phyloP scores from a whole-genome alignment of 2,329 filamentous ascomycete genomes.

The Hortaea werneckii region DNA sequence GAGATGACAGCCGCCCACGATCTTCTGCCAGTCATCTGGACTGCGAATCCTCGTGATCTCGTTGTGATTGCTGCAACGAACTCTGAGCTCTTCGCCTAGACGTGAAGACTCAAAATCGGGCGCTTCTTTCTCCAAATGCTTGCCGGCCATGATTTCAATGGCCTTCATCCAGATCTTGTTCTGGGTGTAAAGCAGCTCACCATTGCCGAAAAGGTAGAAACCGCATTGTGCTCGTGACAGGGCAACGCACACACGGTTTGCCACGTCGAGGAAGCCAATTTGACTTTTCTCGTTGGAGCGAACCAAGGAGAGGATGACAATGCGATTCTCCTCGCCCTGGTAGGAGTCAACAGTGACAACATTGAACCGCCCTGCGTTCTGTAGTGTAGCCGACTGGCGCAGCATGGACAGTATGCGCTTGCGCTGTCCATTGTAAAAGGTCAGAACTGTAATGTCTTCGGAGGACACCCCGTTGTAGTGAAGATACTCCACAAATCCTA shows the following conservation, averaged over 20 bases:
- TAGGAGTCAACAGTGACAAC: constrained; percentile 81
- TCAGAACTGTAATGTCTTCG: constrained; percentile 64
- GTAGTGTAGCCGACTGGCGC: constrained; percentile 12
- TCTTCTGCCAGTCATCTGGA: constrained; percentile 43
- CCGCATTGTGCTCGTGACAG: constrained; percentile 63
- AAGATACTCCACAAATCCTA: constrained; percentile 62
- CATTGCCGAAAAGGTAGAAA: constrained; percentile 78
- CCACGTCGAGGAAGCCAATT: constrained; percentile 65
- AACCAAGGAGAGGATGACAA: constrained; percentile 71
- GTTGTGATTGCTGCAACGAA: constrained; percentile 21
- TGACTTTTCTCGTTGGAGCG: constrained; percentile 50
- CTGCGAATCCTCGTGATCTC: constrained; percentile 22
- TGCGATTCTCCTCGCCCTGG: constrained; percentile 82
- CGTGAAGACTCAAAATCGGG: constrained; percentile 12
- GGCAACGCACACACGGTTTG: constrained; percentile 53
- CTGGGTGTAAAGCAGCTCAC: constrained; percentile 34
- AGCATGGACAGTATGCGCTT: constrained; percentile 50
- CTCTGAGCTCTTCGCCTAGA: constrained; percentile 13
- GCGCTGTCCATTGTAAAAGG: constrained; percentile 80
- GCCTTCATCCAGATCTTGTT: constrained; percentile 19
- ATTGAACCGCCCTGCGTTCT: constrained; percentile 29
- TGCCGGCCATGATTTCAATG: constrained; percentile 19
- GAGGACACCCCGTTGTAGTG: constrained; percentile 53
- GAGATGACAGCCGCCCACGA: constrained; percentile 43
- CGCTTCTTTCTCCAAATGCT: constrained; percentile 6